Percentiles rank a stretch among this genome's conserved stretches.
phyloP scores from a whole-genome alignment of 106 monocot genomes.

The Alisma plantagoaquatica region DNA sequence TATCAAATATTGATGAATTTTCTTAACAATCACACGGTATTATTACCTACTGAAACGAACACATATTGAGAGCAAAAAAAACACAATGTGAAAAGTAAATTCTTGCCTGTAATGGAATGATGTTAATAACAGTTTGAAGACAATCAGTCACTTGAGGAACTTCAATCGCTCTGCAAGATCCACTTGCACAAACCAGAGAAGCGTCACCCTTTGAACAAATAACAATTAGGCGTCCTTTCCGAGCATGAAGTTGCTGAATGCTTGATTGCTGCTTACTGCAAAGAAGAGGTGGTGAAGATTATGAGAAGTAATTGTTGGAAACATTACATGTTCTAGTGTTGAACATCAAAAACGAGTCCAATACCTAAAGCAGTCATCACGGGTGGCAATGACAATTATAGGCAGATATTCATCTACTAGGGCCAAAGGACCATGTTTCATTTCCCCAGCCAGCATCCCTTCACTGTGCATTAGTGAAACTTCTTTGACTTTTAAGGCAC shows the following conservation, averaged over 20 bases:
- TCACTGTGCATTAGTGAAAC: conserved; percentile 93
- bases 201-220: conserved; percentile 84
- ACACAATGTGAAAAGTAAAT: too few species aligned
- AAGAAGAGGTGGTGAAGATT: not conserved
- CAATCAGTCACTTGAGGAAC: conserved; percentile 84
- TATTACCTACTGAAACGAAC: too few species aligned
- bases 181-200: conserved; percentile 47
- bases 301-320: too few species aligned
- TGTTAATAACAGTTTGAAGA: conserved; percentile 85
- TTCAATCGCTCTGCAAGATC: conserved; percentile 71
- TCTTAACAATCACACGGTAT: too few species aligned
- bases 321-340: too few species aligned
- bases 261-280: conserved; percentile 90
- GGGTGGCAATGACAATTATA: conserved; percentile 87
- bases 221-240: conserved; percentile 86
- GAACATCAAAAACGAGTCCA: too few species aligned
- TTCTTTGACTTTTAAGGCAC: conserved; percentile 96
- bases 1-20: too few species aligned
- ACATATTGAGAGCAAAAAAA: too few species aligned
- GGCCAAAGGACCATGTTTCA: conserved; percentile 98
- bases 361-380: conserved; percentile 84
- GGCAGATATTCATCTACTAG: conserved; percentile 96
- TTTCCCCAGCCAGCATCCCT: conserved; percentile 98
- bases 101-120: conserved; percentile 86
- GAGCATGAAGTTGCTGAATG: conserved; percentile 94